Base-by-base conservation (phyloP, 139 green algal genomes). In the Chloropicon primus region DNA sequence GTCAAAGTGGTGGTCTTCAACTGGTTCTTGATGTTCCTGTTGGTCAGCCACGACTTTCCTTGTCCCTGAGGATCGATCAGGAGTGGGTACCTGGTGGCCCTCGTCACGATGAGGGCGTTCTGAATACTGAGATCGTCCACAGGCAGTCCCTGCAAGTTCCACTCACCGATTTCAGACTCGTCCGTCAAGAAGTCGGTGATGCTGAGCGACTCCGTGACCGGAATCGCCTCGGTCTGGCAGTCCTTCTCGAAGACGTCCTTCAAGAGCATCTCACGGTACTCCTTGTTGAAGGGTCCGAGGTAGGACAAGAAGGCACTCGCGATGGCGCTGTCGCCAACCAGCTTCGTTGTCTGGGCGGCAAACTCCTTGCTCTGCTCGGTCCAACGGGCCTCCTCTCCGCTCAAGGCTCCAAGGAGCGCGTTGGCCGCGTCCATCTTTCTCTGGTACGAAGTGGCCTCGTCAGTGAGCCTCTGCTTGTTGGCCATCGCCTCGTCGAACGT, bases 101-200 rank as follows among this genome's bases (percentile, higher is more conserved):
- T 85, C 5, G 93, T 96, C 24, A 97, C 92, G 85, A 97, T 90
- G 83, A 96, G 93, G 77, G 93, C 94, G 77, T 98, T 98, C 82
- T 98, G 94, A 28, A 97, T 82, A 25, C 87, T 93, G 72, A 98
- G 88, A 76, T 96, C 92, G 79, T 98, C 94, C 0, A 88, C 94
- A 71, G 94, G 94, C 79, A 98, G 90, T 28, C 94, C 94, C 86
- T 96, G 88, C 28, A 94, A 85, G 25, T 85, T 91, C 94, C 94
- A 98, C 86, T 97, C 88, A 54, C 89, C 90, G 0, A 95, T 85
- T 81, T 97, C 93, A 1, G 87, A 41, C 24, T 96, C 91, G 62
- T 97, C 92, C n/a, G 90, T 92, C 76, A 98, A 82, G 86, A 98
- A 97, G 71, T 89, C 88, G 77, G 89, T 86, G 53, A 93, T 84